A percentile compares a stretch with the other conserved stretches of the same genome.
Evolutionary conservation across 352 stramenopile genomes (phyloP).

Genomic region (Phytophthora agathidicida): DNA sequence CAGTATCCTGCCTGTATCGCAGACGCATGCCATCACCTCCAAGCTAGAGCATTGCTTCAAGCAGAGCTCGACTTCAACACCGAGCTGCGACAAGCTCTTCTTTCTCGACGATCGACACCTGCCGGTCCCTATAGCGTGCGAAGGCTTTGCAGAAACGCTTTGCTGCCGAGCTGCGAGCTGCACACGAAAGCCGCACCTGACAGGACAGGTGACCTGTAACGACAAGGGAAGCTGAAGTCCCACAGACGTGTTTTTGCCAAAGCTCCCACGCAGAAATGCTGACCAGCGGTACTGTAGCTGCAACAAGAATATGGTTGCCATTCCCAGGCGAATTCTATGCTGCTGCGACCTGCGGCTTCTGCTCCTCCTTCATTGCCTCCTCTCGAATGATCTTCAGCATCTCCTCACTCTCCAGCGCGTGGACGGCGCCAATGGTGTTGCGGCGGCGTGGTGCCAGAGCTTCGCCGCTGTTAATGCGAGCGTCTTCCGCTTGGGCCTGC

Average conservation of each 20-base stretch:
- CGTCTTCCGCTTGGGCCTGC: conserved; percentile 21
- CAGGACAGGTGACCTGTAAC: not conserved
- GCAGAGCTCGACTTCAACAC: conserved; percentile 13
- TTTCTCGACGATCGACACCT: conserved; percentile 4
- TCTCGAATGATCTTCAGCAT: conserved; percentile 43
- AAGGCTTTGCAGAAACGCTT: conserved; percentile 14
- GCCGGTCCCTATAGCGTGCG: conserved; percentile 15
- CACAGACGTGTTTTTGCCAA: conserved; percentile 14
- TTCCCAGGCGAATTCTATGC: conserved; percentile 11
- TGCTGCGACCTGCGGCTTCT: conserved; percentile 11
- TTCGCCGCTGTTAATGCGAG: conserved; percentile 8
- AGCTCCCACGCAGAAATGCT: conserved; percentile 4
- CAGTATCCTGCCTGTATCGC: too few species aligned
- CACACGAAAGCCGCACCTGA: conserved; percentile 3
- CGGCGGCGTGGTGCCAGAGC: conserved; percentile 22
- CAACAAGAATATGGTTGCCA: not conserved
- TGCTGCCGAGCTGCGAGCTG: conserved; percentile 6
- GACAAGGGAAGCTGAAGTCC: conserved; percentile 9
- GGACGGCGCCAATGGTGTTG: conserved; percentile 56
- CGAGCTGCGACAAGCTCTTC: conserved; percentile 11
- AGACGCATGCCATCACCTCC: not conserved
- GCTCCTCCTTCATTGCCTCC: conserved; percentile 12
- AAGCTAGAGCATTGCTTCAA: not conserved
- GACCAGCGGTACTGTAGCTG: conserved; percentile 3
- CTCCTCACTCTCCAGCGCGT: conserved; percentile 67